phyloP scores from a whole-genome alignment of 2,329 filamentous ascomycete species.

The Byssoonygena ceratinophila region DNA sequence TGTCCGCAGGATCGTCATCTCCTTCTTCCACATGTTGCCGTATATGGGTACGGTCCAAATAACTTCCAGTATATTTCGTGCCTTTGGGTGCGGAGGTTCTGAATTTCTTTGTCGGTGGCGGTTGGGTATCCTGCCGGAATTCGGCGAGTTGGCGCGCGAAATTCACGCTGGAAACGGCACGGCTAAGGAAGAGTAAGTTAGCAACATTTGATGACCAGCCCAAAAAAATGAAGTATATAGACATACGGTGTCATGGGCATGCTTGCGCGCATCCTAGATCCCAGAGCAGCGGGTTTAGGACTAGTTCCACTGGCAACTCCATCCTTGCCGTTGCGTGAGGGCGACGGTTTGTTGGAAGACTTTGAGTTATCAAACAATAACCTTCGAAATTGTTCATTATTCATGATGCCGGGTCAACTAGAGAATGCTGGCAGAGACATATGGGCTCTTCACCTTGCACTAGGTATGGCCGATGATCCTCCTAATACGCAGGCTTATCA shows the following conservation, averaged over 20 bases:
- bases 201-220: neutral
- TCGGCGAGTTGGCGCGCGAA: constrained; percentile 81
- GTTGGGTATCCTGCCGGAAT: constrained; percentile 45
- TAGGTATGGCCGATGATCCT: too few species aligned
- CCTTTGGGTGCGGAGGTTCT: constrained; percentile 71
- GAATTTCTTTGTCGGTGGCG: constrained; percentile 60
- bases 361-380: constrained; percentile 52
- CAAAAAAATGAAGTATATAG: constrained; percentile 7
- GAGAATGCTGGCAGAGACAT: too few species aligned
- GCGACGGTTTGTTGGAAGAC: constrained; percentile 23
- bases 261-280: constrained; percentile 65
- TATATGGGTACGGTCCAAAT: constrained; percentile 66
- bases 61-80: constrained; percentile 65
- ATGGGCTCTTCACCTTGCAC: too few species aligned
- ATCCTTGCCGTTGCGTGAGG: constrained; percentile 12
- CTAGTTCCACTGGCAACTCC: constrained; percentile 20
- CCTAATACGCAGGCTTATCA: too few species aligned
- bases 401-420: constrained; percentile 49
- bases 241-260: constrained; percentile 89
- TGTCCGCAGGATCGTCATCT: constrained; percentile 35
- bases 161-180: constrained; percentile 55
- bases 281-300: constrained; percentile 47
- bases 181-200: constrained; percentile 36
- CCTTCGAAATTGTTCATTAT: constrained; percentile 87
- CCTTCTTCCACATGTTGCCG: constrained; percentile 48